Evolutionary conservation across 2,329 filamentous ascomycete species (phyloP), one percentile per base, ranked within the genome.

Genomic region (Eutypella sp.): DNA sequence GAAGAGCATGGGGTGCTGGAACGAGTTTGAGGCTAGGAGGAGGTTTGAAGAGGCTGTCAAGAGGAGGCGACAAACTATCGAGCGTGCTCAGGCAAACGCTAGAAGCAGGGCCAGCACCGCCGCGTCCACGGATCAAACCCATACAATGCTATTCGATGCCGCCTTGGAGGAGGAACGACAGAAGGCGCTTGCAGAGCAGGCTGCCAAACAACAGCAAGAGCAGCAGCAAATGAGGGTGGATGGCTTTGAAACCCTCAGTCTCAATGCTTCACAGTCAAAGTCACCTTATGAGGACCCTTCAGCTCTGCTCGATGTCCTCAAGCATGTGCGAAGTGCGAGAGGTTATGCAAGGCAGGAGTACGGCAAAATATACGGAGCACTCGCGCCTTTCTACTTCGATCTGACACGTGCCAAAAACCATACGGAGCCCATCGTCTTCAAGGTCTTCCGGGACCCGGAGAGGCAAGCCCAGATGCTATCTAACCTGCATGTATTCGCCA

Each of bases 261-360:
- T 91, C 29, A 68, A 60, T 61, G 66, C 60, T 7, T 40, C 70
- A 13, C 64, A 68, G 24, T 61, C 70, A 19, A 68, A 60, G 39
- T 69, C 73, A 47, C 71, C 75, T 8, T 66, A 73, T 18, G 68
- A 76, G 52, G 84, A 89, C 51, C 76, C 82, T 0, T 75, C 79
- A 15, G 75, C 79, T 2, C 76, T 89, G 22, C 67, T 96, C 41
- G 77, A 78, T 25, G 79, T 90, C 1, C 73, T 97, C 47, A 78
- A 82, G 46, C 76, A 77, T 24, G 84, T 84, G 23, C 82, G 77
- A 58, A 97, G 92, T 40, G 80, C 95, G 42, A 78, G 93, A 36
- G 93, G 92, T 4, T 81, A 84, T 57, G 93, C 93, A 38, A 80
- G 91, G 50, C 82, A 93, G 57, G 91, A 97, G 65, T 99, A 91